Percentiles rank a stretch among this genome's conserved stretches.
Evolutionary conservation across 768 basidiomycete genomes (phyloP).

Genomic region (Sarcodon sp.): DNA sequence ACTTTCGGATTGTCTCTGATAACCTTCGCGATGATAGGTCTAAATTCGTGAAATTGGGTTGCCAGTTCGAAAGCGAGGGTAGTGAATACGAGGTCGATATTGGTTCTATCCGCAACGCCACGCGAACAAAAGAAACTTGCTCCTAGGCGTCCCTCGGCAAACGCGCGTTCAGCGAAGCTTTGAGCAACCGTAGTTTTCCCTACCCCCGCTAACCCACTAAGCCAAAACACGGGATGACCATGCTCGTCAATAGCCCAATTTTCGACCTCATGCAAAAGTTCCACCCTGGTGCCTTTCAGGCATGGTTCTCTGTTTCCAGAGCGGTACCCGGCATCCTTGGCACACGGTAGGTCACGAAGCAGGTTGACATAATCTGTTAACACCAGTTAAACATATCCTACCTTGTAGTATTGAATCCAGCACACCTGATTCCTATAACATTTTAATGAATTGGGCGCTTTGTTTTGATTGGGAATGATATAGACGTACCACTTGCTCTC

Average conservation of each 20-base stretch:
- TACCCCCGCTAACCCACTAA: constrained; percentile 6
- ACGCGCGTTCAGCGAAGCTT: constrained; percentile 1
- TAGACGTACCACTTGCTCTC: not conserved
- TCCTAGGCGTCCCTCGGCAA: constrained; percentile 3
- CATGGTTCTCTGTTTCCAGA: constrained; percentile 2
- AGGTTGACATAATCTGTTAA: not conserved
- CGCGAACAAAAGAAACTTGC: constrained; percentile 8
- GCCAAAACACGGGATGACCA: constrained; percentile 6
- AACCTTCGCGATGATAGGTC: constrained; percentile 6
- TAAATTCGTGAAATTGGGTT: not conserved
- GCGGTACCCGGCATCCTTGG: not conserved
- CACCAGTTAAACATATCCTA: not conserved
- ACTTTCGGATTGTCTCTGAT: constrained; percentile 7
- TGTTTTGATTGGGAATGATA: not conserved
- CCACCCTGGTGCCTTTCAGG: constrained; percentile 11
- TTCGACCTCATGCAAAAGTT: constrained; percentile 10
- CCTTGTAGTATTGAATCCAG: not conserved
- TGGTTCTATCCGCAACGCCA: constrained; percentile 4
- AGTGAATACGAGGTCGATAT: constrained; percentile 5
- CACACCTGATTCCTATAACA: not conserved
- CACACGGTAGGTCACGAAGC: not conserved
- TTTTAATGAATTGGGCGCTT: not conserved
- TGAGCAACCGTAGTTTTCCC: constrained; percentile 6
- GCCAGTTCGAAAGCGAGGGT: constrained; percentile 7
- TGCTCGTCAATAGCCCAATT: constrained; percentile 9